Conservation (phyloP, 257 asterid genomes). For the Asclepias syriaca region DNA sequence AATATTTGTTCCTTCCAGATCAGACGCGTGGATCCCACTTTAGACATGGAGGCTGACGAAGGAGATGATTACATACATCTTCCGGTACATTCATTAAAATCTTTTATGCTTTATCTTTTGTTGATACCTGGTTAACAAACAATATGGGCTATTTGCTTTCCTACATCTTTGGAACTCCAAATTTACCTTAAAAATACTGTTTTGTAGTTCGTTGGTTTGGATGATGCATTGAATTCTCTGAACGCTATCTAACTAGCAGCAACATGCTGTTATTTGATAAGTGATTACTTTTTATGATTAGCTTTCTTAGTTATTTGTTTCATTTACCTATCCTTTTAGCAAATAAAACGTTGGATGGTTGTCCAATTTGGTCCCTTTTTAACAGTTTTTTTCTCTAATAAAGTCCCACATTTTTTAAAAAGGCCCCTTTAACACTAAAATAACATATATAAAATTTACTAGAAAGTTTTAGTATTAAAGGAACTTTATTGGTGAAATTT, state of each 20-base stretch:
- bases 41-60: constrained; percentile 91
- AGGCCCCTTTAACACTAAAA: too few relatives aligned
- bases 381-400: too few relatives aligned
- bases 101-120: background rate
- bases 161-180: background rate
- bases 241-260: background rate
- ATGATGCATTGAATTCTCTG: background rate
- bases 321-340: background rate
- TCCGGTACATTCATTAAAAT: constrained; percentile 47
- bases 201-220: background rate
- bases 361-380: too few relatives aligned
- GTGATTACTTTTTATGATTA: background rate
- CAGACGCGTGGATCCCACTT: constrained; percentile 89
- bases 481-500: too few relatives aligned
- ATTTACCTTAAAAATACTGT: background rate
- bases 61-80: constrained; percentile 93
- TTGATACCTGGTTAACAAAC: background rate
- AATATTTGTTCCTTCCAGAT: constrained; percentile 45
- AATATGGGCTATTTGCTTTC: background rate
- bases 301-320: background rate
- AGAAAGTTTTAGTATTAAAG: too few relatives aligned
- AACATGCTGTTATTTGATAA: background rate
- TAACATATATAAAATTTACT: too few relatives aligned
- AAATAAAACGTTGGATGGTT: background rate
- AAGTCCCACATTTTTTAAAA: too few relatives aligned